Evolutionary conservation across 139 green algal genomes (phyloP).

Genomic region (Chlorella vulgaris): DNA sequence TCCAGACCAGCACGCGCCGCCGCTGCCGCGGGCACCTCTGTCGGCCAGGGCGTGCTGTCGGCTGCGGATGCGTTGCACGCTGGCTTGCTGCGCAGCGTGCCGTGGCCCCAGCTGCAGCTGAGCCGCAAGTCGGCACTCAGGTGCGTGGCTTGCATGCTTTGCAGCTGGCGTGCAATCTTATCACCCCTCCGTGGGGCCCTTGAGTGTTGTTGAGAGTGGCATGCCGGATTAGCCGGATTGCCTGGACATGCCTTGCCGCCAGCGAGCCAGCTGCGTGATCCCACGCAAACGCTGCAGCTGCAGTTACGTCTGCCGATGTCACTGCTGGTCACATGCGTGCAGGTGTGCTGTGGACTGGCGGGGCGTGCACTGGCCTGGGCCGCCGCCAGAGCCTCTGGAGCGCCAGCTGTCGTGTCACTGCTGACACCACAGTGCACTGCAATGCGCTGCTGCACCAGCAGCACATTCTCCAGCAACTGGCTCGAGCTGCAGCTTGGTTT

Average conservation of each 20-base stretch:
- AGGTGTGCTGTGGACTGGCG: slow-evolving; percentile 26
- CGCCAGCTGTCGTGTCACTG: slow-evolving; percentile 1
- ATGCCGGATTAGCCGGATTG: too few species aligned
- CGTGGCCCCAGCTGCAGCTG: slow-evolving; percentile 16
- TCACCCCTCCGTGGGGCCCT: neutral
- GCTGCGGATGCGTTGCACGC: neutral
- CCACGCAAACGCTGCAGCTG: too few species aligned
- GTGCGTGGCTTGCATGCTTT: neutral
- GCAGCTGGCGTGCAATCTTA: neutral
- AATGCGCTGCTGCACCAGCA: neutral
- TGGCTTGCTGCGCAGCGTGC: neutral
- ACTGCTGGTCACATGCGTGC: neutral
- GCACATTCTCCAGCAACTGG: too few species aligned
- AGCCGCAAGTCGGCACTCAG: slow-evolving; percentile 28
- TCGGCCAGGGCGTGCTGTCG: neutral
- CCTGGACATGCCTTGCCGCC: neutral
- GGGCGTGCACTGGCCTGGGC: neutral
- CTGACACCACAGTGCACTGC: neutral
- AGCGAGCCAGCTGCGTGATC: too few species aligned
- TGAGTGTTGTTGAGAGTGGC: neutral
- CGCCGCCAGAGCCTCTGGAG: neutral
- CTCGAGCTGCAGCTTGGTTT: too few species aligned
- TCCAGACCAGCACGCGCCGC: neutral
- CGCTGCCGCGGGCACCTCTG: neutral
- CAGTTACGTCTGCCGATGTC: too few species aligned